A percentile compares a stretch with the other conserved stretches of the same genome.
These are phyloP conservation scores for Cryptococcus neoformans DNA, from an alignment of 1,284 basidiomycete species.

Conservation along the genomic window DNA sequence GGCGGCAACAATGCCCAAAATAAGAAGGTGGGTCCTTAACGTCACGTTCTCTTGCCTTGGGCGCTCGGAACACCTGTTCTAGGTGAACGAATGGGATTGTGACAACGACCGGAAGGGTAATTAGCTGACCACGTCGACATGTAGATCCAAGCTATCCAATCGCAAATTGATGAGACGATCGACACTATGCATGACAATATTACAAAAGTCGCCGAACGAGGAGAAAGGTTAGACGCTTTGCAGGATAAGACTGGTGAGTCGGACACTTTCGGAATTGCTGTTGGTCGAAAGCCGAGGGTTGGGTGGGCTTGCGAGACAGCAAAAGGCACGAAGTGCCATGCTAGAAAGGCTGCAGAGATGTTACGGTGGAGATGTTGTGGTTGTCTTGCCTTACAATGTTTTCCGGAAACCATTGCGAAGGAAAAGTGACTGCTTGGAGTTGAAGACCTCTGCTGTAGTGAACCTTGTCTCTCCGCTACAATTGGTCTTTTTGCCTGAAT, in stretches of 20 bases:
- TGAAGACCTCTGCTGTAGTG: too few relatives aligned
- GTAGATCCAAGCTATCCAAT: conserved; percentile 85
- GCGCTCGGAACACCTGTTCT: not conserved
- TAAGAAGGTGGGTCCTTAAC: conserved; percentile 52
- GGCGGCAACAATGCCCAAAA: conserved; percentile 52
- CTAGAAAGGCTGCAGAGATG: too few relatives aligned
- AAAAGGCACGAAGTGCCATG: too few relatives aligned
- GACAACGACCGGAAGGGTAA: not conserved
- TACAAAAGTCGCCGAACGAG: conserved; percentile 86
- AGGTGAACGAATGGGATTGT: not conserved
- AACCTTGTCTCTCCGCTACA: too few relatives aligned
- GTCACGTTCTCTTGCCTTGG: too few relatives aligned
- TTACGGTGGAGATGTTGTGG: too few relatives aligned
- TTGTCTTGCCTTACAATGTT: too few relatives aligned
- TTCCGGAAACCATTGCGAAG: too few relatives aligned
- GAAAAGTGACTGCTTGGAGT: too few relatives aligned
- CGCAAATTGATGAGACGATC: conserved; percentile 91
- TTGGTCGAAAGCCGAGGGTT: too few relatives aligned
- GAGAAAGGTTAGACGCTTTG: conserved; percentile 87
- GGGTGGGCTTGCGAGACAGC: too few relatives aligned
- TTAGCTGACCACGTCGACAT: not conserved
- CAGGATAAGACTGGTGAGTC: conserved; percentile 96
- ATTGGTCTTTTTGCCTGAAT: too few relatives aligned
- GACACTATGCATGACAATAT: conserved; percentile 95
- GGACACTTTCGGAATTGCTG: not conserved